Evolutionary conservation across 768 basidiomycete species (phyloP), one percentile per base, ranked within the genome.

Genomic region (Daedalea quercina): DNA sequence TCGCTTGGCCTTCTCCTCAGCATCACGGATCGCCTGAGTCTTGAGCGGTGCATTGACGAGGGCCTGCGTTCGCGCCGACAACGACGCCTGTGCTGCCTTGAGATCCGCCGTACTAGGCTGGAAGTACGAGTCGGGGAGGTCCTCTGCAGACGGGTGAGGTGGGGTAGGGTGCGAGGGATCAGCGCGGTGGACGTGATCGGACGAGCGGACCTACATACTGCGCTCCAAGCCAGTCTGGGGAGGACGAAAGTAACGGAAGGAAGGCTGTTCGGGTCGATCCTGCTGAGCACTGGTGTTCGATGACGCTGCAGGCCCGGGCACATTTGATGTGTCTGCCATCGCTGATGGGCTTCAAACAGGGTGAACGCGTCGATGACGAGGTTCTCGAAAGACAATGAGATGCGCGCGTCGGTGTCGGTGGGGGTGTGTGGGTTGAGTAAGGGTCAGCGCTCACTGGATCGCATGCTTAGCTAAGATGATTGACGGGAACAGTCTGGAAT

Each of bases 61-160:
- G 1, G 83, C 73, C 33, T 81, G 76, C 1, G 80, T 79, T 1
- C 85, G 78, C 3, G 84, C 80, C 9, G 74, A 66, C 42, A 91
- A 71, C 19, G 78, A 75, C 2, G 76, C 71, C 65, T 90, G 90
- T 3, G 84, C 81, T 2, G 76, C 77, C 61, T 78, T 81, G 54
- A 93, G 69, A 63, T 93, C 90, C 6, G 83, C 75, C 15, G 79
- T 59, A 11, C 84, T 89, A 2, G 85, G 87, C 6, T 74, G 77
- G 62, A 90, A 90, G 65, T 85, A 89, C 2, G 80, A 78, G 58
- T 91, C 89, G 2, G 89, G 80, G 12, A 90, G 67, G 17, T 77
- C 72, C 49, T 69, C 75, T 78, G 66, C 57, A 17, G 24, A 23
- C 24, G 12, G 22, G 42, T 9, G 13, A 17, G 22, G 17, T n/a